These are phyloP conservation scores for Colletotrichum echinochloae DNA, from an alignment of 2,329 filamentous ascomycete genomes.

Conservation along the genomic window DNA sequence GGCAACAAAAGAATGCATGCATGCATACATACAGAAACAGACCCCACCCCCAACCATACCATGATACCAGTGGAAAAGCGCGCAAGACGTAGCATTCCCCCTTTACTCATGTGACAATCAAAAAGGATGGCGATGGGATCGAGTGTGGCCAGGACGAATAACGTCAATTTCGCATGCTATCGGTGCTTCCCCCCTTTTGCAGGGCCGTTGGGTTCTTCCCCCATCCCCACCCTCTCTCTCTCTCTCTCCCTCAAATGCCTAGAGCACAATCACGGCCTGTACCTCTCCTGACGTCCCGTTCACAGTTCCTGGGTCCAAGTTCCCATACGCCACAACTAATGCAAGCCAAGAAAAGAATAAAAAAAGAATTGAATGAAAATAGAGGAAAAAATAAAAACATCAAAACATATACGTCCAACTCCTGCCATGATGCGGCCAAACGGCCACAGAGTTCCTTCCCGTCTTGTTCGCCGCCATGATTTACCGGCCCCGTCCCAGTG, in stretches of 20 bases:
- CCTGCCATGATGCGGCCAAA: neutral
- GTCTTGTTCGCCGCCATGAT: constrained; percentile 8
- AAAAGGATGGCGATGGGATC: neutral
- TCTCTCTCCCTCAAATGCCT: neutral
- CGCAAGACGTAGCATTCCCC: neutral
- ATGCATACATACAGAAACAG: neutral
- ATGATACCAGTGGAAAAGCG: constrained; percentile 20
- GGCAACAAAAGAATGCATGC: constrained; percentile 14
- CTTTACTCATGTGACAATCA: neutral
- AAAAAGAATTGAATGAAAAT: no score
- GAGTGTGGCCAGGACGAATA: neutral
- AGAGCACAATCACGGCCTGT: neutral
- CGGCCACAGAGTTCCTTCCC: neutral
- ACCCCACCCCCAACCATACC: neutral
- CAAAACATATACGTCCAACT: neutral
- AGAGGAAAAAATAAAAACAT: neutral
- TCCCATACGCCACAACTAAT: constrained; percentile 7
- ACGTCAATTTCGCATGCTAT: constrained; percentile 29
- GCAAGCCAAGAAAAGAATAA: neutral
- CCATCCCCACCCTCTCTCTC: neutral
- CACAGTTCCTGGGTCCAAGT: neutral
- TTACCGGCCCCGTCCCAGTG: constrained; percentile 12
- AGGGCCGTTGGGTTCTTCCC: constrained; percentile 7
- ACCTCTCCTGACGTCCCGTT: neutral
- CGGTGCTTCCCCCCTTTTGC: neutral